Conservation (phyloP, 768 basidiomycete genomes). For the Lactifluus hygrophoroides region DNA sequence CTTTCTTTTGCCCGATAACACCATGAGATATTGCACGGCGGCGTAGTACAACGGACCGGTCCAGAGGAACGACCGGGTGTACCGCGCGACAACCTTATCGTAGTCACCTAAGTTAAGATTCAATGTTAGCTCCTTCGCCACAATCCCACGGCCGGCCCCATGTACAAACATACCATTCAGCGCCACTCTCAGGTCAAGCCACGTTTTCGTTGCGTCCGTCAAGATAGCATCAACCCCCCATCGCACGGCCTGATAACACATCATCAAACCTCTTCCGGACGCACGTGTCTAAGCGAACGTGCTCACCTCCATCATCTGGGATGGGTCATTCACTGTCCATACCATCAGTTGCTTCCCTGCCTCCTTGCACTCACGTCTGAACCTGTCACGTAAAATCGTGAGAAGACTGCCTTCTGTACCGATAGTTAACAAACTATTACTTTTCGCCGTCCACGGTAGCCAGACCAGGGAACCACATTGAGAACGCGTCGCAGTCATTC, state of each 20-base stretch:
- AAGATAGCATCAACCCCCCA: conserved; percentile 42
- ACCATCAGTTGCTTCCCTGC: conserved; percentile 83
- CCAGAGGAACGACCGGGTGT: conserved; percentile 22
- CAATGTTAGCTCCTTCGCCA: not conserved
- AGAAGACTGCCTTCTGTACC: not conserved
- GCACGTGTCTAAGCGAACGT: not conserved
- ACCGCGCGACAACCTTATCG: conserved; percentile 17
- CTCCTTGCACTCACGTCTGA: conserved; percentile 68
- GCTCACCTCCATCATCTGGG: conserved; percentile 83
- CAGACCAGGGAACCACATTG: conserved; percentile 67
- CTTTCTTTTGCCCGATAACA: not conserved
- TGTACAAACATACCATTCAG: conserved; percentile 20
- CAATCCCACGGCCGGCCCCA: not conserved
- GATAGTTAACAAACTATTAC: conserved; percentile 31
- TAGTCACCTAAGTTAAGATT: conserved; percentile 15
- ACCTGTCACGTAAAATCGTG: conserved; percentile 35
- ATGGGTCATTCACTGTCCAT: conserved; percentile 92
- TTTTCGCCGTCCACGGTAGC: conserved; percentile 63
- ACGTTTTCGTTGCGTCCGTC: conserved; percentile 36
- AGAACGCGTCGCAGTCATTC: conserved; percentile 79
- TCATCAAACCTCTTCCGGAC: conserved; percentile 20
- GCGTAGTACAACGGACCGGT: conserved; percentile 17
- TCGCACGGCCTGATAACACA: conserved; percentile 46
- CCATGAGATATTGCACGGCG: conserved; percentile 3
- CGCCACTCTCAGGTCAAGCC: conserved; percentile 32